These are phyloP conservation scores for Lasiosphaeria ovina DNA, from an alignment of 495 filamentous ascomycete genomes.

Conservation along the genomic window DNA sequence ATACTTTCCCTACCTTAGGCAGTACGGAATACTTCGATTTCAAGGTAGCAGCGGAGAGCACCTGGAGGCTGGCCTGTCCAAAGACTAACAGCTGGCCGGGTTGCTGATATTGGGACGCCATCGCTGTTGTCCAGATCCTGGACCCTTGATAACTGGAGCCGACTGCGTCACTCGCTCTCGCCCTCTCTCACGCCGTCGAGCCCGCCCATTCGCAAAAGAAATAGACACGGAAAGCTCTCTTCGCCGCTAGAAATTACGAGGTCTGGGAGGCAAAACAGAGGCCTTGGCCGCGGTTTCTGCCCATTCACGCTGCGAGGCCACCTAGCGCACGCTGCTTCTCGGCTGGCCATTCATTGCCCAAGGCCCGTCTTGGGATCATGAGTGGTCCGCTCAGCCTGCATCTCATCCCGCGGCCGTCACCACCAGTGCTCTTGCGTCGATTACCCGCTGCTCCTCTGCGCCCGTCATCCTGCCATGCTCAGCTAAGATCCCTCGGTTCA, in stretches of 20 bases:
- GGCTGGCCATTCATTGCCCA: conserved; percentile 42
- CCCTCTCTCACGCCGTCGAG: neutral
- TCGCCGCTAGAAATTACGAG: conserved; percentile 16
- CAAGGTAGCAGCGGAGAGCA: conserved; percentile 11
- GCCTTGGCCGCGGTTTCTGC: conserved; percentile 23
- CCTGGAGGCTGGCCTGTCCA: neutral
- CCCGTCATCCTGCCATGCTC: conserved; percentile 33
- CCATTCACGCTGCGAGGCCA: conserved; percentile 30
- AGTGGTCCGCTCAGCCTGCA: conserved; percentile 41
- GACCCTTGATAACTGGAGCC: neutral
- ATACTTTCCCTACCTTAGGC: conserved; percentile 1
- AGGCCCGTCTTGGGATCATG: conserved; percentile 34
- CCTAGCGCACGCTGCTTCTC: conserved; percentile 23
- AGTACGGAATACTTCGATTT: conserved; percentile 1
- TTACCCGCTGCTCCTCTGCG: conserved; percentile 30
- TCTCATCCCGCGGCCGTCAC: conserved; percentile 36
- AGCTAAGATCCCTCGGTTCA: conserved; percentile 21
- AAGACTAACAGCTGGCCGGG: neutral
- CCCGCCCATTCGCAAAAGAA: conserved; percentile 13
- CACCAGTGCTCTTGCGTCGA: conserved; percentile 31
- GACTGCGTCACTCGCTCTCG: neutral
- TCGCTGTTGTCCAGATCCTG: neutral
- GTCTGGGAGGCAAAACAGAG: conserved; percentile 19
- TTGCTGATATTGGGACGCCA: conserved; percentile 6
- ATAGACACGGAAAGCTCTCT: conserved; percentile 10